phyloP scores from a whole-genome alignment of 106 monocot species.

The Platanthera zijinensis region DNA sequence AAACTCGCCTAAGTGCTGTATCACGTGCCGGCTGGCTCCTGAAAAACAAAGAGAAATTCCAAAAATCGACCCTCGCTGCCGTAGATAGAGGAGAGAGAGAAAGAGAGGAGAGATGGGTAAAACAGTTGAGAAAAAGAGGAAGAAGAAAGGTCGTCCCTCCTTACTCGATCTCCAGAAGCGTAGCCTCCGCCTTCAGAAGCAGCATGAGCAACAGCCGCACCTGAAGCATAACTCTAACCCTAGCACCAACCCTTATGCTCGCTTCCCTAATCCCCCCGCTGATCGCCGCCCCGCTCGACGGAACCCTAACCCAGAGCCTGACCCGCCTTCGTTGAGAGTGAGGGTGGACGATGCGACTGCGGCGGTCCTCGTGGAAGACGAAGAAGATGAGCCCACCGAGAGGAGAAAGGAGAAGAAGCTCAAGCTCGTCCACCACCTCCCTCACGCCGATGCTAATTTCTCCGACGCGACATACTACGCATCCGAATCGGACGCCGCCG shows the following conservation, averaged over 20 bases:
- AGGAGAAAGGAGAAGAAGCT: slow-evolving; percentile 83
- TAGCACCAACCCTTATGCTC: slow-evolving; percentile 27
- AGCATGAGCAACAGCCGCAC: slow-evolving; percentile 23
- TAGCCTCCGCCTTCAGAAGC: slow-evolving; percentile 65
- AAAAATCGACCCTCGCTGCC: no score
- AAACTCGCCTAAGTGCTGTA: no score
- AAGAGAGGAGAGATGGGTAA: slow-evolving; percentile 12
- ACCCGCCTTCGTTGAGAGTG: neutral
- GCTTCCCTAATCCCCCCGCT: slow-evolving; percentile 13
- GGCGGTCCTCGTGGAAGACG: slow-evolving; percentile 19
- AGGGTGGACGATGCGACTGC: slow-evolving; percentile 7
- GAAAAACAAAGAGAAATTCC: no score
- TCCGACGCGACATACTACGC: slow-evolving; percentile 17
- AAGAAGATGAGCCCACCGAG: slow-evolving; percentile 12
- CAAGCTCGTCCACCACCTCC: slow-evolving; percentile 49
- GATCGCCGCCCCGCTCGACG: slow-evolving; percentile 28
- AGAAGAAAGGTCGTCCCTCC: slow-evolving; percentile 97
- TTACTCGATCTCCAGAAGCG: slow-evolving; percentile 91
- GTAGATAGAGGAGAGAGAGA: slow-evolving; percentile 4
- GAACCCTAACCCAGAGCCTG: slow-evolving; percentile 22
- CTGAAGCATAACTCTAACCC: slow-evolving; percentile 27
- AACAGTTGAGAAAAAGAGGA: slow-evolving; percentile 29
- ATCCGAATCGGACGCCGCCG: slow-evolving; percentile 34
- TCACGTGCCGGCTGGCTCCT: no score
- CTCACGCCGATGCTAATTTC: slow-evolving; percentile 4